phyloP scores from a whole-genome alignment of 164 flowering plant species.

The Liquidambar formosana region DNA sequence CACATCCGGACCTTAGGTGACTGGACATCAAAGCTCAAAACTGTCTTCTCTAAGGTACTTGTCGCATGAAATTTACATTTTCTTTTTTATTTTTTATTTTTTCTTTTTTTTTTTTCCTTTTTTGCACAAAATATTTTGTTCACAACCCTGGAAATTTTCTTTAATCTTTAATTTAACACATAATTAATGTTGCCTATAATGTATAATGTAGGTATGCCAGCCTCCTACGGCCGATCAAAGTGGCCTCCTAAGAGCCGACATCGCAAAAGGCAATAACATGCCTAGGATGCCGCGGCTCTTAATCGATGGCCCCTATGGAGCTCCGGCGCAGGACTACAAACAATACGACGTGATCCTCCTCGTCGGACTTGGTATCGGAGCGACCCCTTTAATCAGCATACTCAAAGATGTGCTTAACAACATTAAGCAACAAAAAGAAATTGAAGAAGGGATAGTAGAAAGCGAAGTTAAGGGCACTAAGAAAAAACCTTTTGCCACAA shows the following conservation, averaged over 20 bases:
- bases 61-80: too few species aligned
- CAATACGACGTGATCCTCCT: constrained; percentile 78
- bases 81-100: neutral
- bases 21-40: constrained; percentile 61
- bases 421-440: constrained; percentile 46
- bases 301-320: constrained; percentile 93
- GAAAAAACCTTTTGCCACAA: constrained; percentile 32
- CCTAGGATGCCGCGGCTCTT: constrained; percentile 65
- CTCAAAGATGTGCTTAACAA: constrained; percentile 84
- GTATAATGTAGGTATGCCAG: constrained; percentile 44
- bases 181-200: neutral
- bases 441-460: constrained; percentile 22
- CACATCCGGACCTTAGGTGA: constrained; percentile 46
- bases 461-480: constrained; percentile 8
- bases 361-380: constrained; percentile 91
- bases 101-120: too few species aligned
- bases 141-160: too few species aligned
- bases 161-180: too few species aligned
- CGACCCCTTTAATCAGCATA: constrained; percentile 91
- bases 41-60: constrained; percentile 62
- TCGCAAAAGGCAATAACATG: constrained; percentile 32
- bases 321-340: constrained; percentile 96
- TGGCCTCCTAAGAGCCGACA: constrained; percentile 61
- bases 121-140: too few species aligned
- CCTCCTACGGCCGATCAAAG: constrained; percentile 58